Evolutionary conservation across 352 stramenopile genomes (phyloP).

Genomic region (Phytophthora pinifolia): DNA sequence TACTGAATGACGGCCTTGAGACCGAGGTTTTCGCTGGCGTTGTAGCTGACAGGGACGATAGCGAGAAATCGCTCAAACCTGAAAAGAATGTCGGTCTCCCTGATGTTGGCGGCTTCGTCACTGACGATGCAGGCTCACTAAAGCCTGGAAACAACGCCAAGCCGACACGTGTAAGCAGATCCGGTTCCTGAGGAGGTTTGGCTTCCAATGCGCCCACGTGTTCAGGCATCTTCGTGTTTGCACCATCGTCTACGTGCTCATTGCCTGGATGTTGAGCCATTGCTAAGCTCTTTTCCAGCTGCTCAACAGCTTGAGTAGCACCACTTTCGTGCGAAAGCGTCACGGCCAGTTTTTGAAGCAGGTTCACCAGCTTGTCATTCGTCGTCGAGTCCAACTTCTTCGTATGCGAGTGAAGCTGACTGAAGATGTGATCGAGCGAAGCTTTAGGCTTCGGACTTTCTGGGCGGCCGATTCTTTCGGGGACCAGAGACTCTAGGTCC

Average conservation of each 20-base stretch:
- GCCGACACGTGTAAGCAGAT: constrained; percentile 30
- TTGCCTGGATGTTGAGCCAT: constrained; percentile 2
- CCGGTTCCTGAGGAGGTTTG: constrained; percentile 15
- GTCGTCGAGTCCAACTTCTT: constrained; percentile 32
- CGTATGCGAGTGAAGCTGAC: constrained; percentile 29
- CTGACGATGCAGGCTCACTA: constrained; percentile 9
- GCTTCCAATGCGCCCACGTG: not conserved
- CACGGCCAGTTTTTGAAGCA: constrained; percentile 27
- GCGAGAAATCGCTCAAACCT: constrained; percentile 31
- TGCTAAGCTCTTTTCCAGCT: constrained; percentile 26
- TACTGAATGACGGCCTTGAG: constrained; percentile 24
- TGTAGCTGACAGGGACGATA: constrained; percentile 22
- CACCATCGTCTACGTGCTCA: constrained; percentile 1
- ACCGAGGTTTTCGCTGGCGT: constrained; percentile 25
- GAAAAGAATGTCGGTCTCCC: constrained; percentile 25
- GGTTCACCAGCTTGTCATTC: constrained; percentile 21
- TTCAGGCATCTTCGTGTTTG: not conserved
- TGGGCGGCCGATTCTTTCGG: not conserved
- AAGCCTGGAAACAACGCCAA: constrained; percentile 32
- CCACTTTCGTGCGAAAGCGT: constrained; percentile 26
- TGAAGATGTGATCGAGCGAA: constrained; percentile 24
- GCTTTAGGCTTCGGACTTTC: constrained; percentile 1
- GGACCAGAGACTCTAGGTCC: no score
- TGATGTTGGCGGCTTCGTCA: constrained; percentile 22
- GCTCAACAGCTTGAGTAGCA: constrained; percentile 26